These are phyloP conservation scores for Pleurotus giganteus DNA, from an alignment of 768 basidiomycete genomes.

Conservation along the genomic window DNA sequence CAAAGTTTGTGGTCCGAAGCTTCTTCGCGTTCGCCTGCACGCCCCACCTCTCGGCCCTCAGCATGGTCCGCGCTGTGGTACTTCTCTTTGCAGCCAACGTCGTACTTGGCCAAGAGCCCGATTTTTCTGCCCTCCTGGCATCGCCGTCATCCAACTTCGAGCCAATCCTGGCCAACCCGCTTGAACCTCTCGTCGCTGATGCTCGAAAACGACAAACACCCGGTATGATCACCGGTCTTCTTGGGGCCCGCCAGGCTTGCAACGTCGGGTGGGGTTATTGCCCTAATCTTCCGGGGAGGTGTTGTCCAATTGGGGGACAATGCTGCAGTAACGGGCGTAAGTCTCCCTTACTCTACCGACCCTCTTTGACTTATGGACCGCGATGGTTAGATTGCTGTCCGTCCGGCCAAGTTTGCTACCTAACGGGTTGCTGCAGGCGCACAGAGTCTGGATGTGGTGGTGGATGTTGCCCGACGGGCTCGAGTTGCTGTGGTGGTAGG, in stretches of 20 bases:
- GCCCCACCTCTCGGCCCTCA: too few relatives aligned
- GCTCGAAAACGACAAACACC: background rate
- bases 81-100: background rate
- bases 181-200: background rate
- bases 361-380: background rate
- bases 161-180: background rate
- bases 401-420: slow-evolving; percentile 4
- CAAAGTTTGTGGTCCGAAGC: too few relatives aligned
- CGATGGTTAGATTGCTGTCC: background rate
- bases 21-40: too few relatives aligned
- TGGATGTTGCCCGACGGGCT: background rate
- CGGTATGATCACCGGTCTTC: background rate
- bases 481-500: slow-evolving; percentile 1
- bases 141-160: background rate
- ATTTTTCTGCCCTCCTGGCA: background rate
- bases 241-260: background rate
- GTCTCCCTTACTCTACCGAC: background rate
- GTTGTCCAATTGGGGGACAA: slow-evolving; percentile 1
- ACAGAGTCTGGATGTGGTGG: background rate
- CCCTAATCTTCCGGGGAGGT: background rate
- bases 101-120: background rate
- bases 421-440: background rate
- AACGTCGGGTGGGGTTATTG: background rate
- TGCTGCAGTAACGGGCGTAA: background rate
- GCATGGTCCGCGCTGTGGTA: background rate